Base-by-base conservation (phyloP, 139 green algal species). In the Chlamydomonas applanata region DNA sequence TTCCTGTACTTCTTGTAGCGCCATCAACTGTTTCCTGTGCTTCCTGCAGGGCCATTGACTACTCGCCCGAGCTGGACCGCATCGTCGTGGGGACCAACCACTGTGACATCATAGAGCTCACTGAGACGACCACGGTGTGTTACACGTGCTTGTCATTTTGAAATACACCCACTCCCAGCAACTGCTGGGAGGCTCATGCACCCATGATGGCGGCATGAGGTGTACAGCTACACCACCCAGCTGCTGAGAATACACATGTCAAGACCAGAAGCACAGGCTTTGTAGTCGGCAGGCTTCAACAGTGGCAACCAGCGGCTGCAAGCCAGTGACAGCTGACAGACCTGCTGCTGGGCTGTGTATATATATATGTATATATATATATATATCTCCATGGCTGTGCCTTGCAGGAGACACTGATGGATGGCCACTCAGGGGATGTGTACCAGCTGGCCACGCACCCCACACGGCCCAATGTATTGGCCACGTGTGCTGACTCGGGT, bases 341-440 rank as follows among this genome's bases (percentile, higher is more conserved):
- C n/a, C n/a, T n/a, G n/a, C n/a, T n/a, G n/a, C n/a, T n/a, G n/a
- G n/a, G n/a, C n/a, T n/a, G n/a, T n/a, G n/a, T n/a, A n/a, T n/a
- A n/a, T n/a, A n/a, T n/a, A n/a, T n/a, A n/a, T n/a, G n/a, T n/a
- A n/a, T n/a, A n/a, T n/a, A n/a, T n/a, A n/a, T n/a, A n/a, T n/a
- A n/a, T n/a, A n/a, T n/a, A n/a, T n/a, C n/a, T n/a, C n/a, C n/a
- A n/a, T n/a, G n/a, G n/a, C 32, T 69, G 17, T 54, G 32, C 1
- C 14, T 69, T 71, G 32, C 84, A 92, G 83, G 75, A 87, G 1
- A 60, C 86, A 9, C 49, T 90, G 27, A 75, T 92, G 68, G 77
- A 88, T 64, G 89, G 89, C 22, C 87, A 94, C 79, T 78, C 53
- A 34, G 80, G 72, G 40, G 85, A 91, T 75, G 74, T 92, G 27